Conservation (phyloP, 345 rosid species). For the Melastoma malabathricum region DNA sequence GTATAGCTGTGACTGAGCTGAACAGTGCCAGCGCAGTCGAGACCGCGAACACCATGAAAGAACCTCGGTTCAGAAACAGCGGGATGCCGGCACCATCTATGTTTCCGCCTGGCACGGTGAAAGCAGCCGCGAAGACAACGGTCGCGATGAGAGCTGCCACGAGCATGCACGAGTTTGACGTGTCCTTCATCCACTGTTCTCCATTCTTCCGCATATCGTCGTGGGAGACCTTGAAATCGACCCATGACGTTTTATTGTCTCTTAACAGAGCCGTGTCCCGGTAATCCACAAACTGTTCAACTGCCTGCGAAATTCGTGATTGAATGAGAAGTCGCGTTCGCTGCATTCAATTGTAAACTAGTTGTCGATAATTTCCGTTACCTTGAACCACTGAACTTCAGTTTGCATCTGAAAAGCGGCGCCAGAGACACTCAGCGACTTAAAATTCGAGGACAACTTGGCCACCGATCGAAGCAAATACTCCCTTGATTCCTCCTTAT, state of each 20-base stretch:
- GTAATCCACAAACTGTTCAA: too few relatives aligned
- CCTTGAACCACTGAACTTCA: conserved; percentile 4
- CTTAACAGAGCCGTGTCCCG: neutral
- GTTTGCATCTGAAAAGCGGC: neutral
- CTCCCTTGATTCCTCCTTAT: too few relatives aligned
- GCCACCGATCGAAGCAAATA: too few relatives aligned
- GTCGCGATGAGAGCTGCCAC: conserved; percentile 7
- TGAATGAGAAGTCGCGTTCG: too few relatives aligned
- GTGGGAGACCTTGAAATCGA: neutral
- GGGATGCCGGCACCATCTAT: neutral
- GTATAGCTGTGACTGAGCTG: neutral
- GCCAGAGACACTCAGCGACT: neutral
- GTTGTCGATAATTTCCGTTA: neutral
- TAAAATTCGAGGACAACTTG: too few relatives aligned
- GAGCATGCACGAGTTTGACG: neutral
- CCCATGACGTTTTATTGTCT: neutral
- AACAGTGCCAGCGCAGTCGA: neutral
- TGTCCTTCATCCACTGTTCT: neutral
- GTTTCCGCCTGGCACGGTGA: conserved; percentile 3
- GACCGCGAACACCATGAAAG: neutral
- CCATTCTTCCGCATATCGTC: neutral
- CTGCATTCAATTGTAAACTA: neutral
- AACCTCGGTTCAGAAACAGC: neutral
- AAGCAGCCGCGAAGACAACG: neutral
- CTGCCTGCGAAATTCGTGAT: too few relatives aligned